A percentile compares a stretch with the other conserved stretches of the same genome.
These are phyloP conservation scores for Phytopythium helicoides DNA, from an alignment of 352 stramenopile genomes.

Conservation along the genomic window DNA sequence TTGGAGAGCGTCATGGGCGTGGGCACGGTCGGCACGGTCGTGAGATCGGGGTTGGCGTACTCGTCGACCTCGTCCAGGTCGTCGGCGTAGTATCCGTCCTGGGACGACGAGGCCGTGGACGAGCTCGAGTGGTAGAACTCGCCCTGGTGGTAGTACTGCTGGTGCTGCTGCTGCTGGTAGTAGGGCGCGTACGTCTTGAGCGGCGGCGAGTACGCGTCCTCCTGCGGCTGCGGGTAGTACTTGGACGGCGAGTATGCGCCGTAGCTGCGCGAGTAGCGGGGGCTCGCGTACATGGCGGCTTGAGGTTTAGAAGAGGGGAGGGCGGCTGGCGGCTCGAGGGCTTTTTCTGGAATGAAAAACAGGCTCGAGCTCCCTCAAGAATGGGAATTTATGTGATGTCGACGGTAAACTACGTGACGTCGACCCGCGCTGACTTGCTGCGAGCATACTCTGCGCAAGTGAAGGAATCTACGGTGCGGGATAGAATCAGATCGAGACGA, in stretches of 20 bases:
- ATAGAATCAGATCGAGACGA: too few relatives aligned
- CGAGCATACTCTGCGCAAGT: too few relatives aligned
- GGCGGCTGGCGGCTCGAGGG: constrained; percentile 8
- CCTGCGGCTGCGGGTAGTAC: constrained; percentile 19
- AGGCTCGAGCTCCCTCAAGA: constrained; percentile 1
- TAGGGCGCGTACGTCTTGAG: constrained; percentile 34
- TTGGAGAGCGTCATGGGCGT: constrained; percentile 65
- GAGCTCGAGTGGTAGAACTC: constrained; percentile 76
- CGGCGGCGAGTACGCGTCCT: constrained; percentile 31
- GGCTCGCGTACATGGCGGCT: constrained; percentile 28
- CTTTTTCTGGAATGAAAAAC: constrained; percentile 49
- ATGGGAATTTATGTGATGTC: constrained; percentile 3
- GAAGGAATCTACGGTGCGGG: too few relatives aligned
- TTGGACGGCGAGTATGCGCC: constrained; percentile 22
- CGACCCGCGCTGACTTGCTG: too few relatives aligned
- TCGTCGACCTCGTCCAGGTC: constrained; percentile 74
- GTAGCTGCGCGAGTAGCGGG: constrained; percentile 37
- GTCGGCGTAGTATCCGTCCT: constrained; percentile 76
- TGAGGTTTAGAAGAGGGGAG: neutral
- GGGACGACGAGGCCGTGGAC: constrained; percentile 73
- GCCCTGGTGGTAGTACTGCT: constrained; percentile 55
- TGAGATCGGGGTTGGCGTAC: constrained; percentile 68
- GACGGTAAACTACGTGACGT: constrained; percentile 1
- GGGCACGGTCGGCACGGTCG: constrained; percentile 71
- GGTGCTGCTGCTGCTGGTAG: constrained; percentile 33